phyloP scores from a whole-genome alignment of 2,329 filamentous ascomycete species.

The Fusarium protoensiforme region DNA sequence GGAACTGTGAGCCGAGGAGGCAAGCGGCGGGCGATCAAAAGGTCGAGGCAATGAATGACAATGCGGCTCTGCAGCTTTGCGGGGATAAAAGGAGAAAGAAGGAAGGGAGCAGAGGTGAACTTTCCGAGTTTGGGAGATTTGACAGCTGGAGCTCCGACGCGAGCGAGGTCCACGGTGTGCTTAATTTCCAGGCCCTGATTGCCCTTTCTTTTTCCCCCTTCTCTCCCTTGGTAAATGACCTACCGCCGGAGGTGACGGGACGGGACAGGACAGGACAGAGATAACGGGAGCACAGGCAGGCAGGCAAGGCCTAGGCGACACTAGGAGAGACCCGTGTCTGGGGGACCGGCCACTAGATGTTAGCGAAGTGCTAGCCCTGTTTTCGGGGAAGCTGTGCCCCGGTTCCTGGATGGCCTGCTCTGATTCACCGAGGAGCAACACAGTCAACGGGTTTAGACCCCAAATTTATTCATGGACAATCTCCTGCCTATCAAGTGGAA shows the following conservation, averaged over 20 bases:
- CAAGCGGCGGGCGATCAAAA: not conserved
- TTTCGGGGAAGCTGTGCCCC: slow-evolving; percentile 5
- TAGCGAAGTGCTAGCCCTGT: slow-evolving; percentile 28
- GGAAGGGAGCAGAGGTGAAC: not conserved
- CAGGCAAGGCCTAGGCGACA: slow-evolving; percentile 20
- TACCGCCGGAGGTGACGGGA: not conserved
- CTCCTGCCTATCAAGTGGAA: slow-evolving; percentile 1
- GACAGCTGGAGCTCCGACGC: not conserved
- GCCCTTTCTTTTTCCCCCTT: not conserved
- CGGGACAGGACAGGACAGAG: too few species aligned
- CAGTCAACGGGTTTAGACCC: not conserved
- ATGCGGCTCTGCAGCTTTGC: slow-evolving; percentile 28
- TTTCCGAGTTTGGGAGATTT: not conserved
- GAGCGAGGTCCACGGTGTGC: not conserved
- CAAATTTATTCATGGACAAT: not conserved
- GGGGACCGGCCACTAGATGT: slow-evolving; percentile 33
- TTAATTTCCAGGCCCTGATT: not conserved
- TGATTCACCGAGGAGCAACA: slow-evolving; percentile 16
- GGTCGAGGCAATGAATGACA: slow-evolving; percentile 9
- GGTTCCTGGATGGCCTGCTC: slow-evolving; percentile 11
- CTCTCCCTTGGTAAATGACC: not conserved
- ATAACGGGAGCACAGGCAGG: slow-evolving; percentile 15
- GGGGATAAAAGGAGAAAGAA: slow-evolving; percentile 14
- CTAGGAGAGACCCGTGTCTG: slow-evolving; percentile 24
- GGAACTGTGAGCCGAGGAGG: not conserved